Base-by-base conservation (phyloP, 2,329 filamentous ascomycete species). In the Alternaria metachromatica region DNA sequence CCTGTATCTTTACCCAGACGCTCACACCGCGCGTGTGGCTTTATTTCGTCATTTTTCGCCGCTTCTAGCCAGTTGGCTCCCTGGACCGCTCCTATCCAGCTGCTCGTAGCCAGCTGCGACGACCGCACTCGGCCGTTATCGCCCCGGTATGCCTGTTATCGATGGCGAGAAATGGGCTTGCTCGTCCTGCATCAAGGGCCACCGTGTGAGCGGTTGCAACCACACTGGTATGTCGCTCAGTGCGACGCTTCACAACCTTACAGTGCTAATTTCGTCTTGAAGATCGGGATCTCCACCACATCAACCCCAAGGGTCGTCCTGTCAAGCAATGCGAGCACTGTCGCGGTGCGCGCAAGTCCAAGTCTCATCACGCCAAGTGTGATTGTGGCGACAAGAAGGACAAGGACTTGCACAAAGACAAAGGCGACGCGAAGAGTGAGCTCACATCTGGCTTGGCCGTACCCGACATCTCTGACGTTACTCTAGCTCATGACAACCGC, bases 241-340 rank as follows among this genome's bases (percentile, higher is more conserved):
- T 21, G 48, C 51, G 58, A 59, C 50, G 60, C 65, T 46, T 63
- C 50, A 45, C 57, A 53, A 49, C 33, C 18, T 55, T 55, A 55
- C 51, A 49, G 46, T 49, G 61, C 69, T 78, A 68, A 77, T 63
- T 26, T 51, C 45, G 54, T 44, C 60, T 50, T 64, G 59, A 76
- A 97, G 96, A 97, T 82, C 93, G 95, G 72, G 92, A 92, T 70
- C 88, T 98, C 70, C 91, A 93, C 78, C 93, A 97, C 80, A 97
- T 97, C 84, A 96, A 96, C 82, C 97, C 97, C 82, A 98, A 98
- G 85, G 95, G 95, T 77, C 92, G 95, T 67, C 96, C 96, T 66
- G 94, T 98, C 73, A 97, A 96, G 75, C 96, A 99, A 90, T 99
- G 96, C 83, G 89, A 93, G 72, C 96, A 99, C 84, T 99, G 96